Base-by-base conservation (phyloP, 495 filamentous ascomycete species). In the Chaetomium cochliodes region DNA sequence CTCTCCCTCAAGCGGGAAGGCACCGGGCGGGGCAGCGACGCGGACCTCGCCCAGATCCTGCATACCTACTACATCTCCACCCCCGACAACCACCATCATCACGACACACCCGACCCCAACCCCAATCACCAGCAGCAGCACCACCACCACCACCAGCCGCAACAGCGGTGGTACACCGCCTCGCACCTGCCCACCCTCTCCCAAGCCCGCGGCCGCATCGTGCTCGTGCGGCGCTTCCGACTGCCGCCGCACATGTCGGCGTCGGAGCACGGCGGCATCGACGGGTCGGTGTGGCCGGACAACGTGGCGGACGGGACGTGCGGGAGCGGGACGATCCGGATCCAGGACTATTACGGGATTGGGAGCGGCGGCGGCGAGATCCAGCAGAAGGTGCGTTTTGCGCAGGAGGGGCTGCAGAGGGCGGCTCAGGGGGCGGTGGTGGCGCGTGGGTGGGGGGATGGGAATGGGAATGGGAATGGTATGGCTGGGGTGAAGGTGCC, bases 301-400 rank as follows among this genome's bases (percentile, higher is more conserved):
- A 98, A 98, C 74, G 92, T 90, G 42, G 85, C 89, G 8, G 83
- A 96, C 70, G 87, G 89, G 16, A 81, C 78, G 13, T 88, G 89
- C 51, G 85, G 87, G 13, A 87, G 86, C 71, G 92, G 78, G 5
- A 82, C 87, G 67, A 84, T 96, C 30, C 87, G 92, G 60, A 88
- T 98, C 44, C 94, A 98, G 78, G 94, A 98, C 75, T 98, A 92
- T 74, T 98, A 93, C 81, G 93, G 96, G 70, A 88, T 98, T 20
- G n/a, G n/a, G n/a, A 75, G 88, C 46, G 85, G 92, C 71, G 85
- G 82, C 8, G 76, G 83, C 63, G 90, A 89, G 64, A 92, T 98
- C 62, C 80, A 86, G 54, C 85, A 86, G 74, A 98, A 98, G 82
- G 88, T 97, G 58, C 70, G 80, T 50, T 86, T 87, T 66, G 86